Conservation (phyloP, 768 basidiomycete genomes). For the Termitomyces sp. region DNA sequence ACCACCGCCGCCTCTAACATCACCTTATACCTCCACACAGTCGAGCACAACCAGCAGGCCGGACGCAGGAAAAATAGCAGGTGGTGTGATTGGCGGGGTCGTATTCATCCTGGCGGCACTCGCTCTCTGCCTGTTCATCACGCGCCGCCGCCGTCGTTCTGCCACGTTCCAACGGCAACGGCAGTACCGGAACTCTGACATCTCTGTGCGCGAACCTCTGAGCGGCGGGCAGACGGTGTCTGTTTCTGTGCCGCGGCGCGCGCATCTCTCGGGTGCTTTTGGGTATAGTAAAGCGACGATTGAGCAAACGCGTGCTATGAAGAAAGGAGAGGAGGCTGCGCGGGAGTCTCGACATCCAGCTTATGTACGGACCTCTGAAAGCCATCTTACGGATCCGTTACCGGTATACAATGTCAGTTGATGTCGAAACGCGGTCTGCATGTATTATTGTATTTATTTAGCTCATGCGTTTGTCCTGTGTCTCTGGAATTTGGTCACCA, state of each 20-base stretch:
- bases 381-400: background rate
- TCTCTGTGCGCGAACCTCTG: background rate
- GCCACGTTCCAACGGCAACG: no score
- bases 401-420: background rate
- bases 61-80: background rate
- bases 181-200: background rate
- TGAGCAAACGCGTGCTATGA: background rate
- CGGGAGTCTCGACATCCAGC: background rate
- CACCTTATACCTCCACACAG: no score
- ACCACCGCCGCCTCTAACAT: no score
- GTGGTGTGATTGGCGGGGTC: background rate
- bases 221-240: no score
- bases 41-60: no score
- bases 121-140: background rate
- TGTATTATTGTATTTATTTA: background rate
- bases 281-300: conserved; percentile 2
- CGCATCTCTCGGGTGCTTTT: background rate
- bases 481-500: no score
- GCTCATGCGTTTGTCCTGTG: no score
- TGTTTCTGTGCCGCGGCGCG: no score
- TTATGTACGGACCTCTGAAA: background rate
- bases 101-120: background rate
- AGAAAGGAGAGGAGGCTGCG: conserved; percentile 1
- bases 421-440: background rate
- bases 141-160: background rate